Evolutionary conservation across 306 rosid genomes (phyloP), one percentile per base, ranked within the genome.

Genomic region (Casuarina cunninghamiana): DNA sequence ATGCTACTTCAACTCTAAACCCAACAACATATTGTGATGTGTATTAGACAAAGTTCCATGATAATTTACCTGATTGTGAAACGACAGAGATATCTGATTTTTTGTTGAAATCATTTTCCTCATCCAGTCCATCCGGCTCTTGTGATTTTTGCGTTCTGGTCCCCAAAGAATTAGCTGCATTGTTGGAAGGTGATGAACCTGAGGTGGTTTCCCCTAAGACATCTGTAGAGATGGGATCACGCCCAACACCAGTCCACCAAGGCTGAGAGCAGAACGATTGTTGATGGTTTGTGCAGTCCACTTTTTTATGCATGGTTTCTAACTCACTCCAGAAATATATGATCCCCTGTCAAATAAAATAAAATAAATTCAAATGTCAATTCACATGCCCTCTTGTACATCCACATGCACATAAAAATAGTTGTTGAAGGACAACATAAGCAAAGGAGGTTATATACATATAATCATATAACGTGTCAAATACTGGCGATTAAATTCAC

Each of bases 161-260:
- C 63, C 43, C 71, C 49, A 71, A 83, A 83, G 63, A 70, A 53
- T n/a, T 70, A 48, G 54, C 54, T 43, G 51, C 45, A 17, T 5
- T 16, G 38, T 75, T 77, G 15, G 86, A 77, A 61, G 41, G 51
- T 54, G 72, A 79, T 48, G 74, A 65, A 66, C 60, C 76, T 48
- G 49, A 72, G 39, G 66, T 38, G 44, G 41, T 77, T 43, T 72
- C 75, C 32, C 78, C 78, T 10, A 57, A 21, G 4, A 61, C n/a
- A 66, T 37, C 46, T 10, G 53, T 44, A 49, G 83, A 19, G 53
- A 71, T 77, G 78, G 75, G 63, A 13, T 67, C 76, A 15, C 78
- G 85, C 39, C 72, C 65, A 43, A 73, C 54, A 48, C 44, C 75
- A 37, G 57, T 54, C 83, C 83, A 79, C 83, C 86, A 79, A 51